Conservation (phyloP, 306 rosid species). For the Glycine tomentella region DNA sequence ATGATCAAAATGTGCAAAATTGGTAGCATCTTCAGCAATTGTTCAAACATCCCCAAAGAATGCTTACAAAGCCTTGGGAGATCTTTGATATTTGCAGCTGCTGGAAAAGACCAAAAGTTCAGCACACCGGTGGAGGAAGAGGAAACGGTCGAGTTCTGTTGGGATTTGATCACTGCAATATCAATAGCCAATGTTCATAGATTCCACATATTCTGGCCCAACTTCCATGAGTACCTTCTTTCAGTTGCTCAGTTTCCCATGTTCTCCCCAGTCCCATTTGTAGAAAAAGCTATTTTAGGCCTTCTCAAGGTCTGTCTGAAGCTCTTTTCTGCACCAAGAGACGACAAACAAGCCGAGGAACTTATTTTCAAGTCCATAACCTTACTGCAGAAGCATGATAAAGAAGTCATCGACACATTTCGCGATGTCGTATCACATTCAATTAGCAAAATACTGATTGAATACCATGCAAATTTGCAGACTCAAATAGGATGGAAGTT, state of each 20-base stretch:
- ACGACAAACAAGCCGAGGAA: constrained; percentile 74
- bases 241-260: constrained; percentile 82
- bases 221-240: constrained; percentile 71
- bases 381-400: constrained; percentile 91
- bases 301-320: constrained; percentile 73
- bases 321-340: constrained; percentile 60
- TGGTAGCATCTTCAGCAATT: constrained; percentile 67
- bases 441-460: constrained; percentile 62
- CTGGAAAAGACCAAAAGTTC: constrained; percentile 95
- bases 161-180: constrained; percentile 81
- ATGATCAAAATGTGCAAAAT: constrained; percentile 80
- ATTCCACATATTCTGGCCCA: constrained; percentile 78
- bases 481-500: constrained; percentile 85
- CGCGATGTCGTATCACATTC: constrained; percentile 63
- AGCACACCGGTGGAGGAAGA: constrained; percentile 93
- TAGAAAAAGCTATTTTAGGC: constrained; percentile 72
- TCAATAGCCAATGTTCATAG: constrained; percentile 64
- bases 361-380: constrained; percentile 87
- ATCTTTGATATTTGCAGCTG: constrained; percentile 79
- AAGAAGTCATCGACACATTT: constrained; percentile 80
- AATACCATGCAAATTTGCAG: constrained; percentile 78
- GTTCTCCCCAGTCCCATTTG: constrained; percentile 87
- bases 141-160: constrained; percentile 88
- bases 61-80: constrained; percentile 78
- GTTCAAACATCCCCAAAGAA: constrained; percentile 73